Percentiles rank a stretch among this genome's conserved stretches.
Conservation (phyloP, 2,329 filamentous ascomycete species). For the Pseudocercospora macadamiae region DNA sequence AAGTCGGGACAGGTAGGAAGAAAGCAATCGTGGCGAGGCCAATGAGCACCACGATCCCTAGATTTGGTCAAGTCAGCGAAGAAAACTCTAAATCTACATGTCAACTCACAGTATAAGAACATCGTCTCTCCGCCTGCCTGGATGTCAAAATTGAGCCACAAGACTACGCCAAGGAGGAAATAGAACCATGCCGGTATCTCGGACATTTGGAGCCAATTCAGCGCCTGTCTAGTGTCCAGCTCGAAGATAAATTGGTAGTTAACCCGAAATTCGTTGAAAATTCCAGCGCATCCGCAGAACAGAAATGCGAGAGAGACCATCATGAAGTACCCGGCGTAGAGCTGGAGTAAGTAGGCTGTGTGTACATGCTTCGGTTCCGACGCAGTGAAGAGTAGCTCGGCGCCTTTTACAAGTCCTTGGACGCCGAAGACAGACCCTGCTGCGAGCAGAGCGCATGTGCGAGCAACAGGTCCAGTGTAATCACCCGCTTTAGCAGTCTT, state of each 20-base stretch:
- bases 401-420: slow-evolving; percentile 47
- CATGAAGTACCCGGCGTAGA: slow-evolving; percentile 92
- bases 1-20: slow-evolving; percentile 68
- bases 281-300: slow-evolving; percentile 82
- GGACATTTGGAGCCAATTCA: slow-evolving; percentile 87
- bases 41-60: slow-evolving; percentile 72
- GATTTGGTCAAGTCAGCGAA: neutral
- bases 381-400: slow-evolving; percentile 18
- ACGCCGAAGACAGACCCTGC: slow-evolving; percentile 49
- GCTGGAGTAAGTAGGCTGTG: slow-evolving; percentile 52
- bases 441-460: slow-evolving; percentile 55
- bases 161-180: slow-evolving; percentile 72
- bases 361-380: slow-evolving; percentile 31
- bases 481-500: slow-evolving; percentile 63
- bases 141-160: slow-evolving; percentile 86
- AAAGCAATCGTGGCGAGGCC: slow-evolving; percentile 69
- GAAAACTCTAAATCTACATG: neutral
- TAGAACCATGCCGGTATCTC: slow-evolving; percentile 87
- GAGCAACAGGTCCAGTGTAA: slow-evolving; percentile 62
- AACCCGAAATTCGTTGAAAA: slow-evolving; percentile 84
- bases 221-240: slow-evolving; percentile 76
- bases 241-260: slow-evolving; percentile 93
- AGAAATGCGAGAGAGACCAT: slow-evolving; percentile 76
- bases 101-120: slow-evolving; percentile 71
- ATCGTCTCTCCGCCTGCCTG: slow-evolving; percentile 64